Base-by-base conservation (phyloP, 78 protist genomes). In the Planoprotostelium fungivorum region DNA sequence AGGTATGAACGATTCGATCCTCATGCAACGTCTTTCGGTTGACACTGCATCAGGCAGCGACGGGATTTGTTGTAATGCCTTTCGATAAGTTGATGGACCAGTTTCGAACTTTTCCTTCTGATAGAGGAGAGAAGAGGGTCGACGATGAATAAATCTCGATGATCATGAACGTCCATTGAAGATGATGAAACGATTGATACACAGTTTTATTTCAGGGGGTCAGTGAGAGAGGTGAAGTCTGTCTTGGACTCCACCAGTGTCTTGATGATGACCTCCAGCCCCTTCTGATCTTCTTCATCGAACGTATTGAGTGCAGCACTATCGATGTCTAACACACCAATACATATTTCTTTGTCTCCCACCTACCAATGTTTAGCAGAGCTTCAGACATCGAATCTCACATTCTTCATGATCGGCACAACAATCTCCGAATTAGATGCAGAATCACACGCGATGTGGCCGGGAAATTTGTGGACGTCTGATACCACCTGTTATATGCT, bases 371-470 rank as follows among this genome's bases (percentile, higher is more conserved):
- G 16, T 51, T n/a, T n/a, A n/a, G n/a, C n/a, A n/a, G n/a, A n/a
- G 73, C 5, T 51, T 51, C 73, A 51, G 16, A 51, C 5, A 25
- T 51, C 16, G 73, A 51, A 51, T 51, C n/a, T n/a, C n/a, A 37
- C 87, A 5, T 36, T 35, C 37, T 23, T 5, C 88, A 35, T 29
- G 36, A 87, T n/a, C 35, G 88, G 88, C 16, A 87, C 88, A 9
- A 87, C 88, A 10, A 87, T 87, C 73, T 87, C 88, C 10, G 39
- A 34, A 9, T 29, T 36, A 10, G 63, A 35, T 1, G 39, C 36
- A 29, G 88, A n/a, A 38, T 87, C 88, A 34, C 88, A 87, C 35
- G 88, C 88, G 73, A 87, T 87, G 73, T 87, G 88, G 23, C 88
- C 88, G 36, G 88, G 88, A 10, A 87, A 87, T 29, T 1, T 10